Evolutionary conservation across 2,329 filamentous ascomycete species (phyloP).

Genomic region (Diaporthe sp.): DNA sequence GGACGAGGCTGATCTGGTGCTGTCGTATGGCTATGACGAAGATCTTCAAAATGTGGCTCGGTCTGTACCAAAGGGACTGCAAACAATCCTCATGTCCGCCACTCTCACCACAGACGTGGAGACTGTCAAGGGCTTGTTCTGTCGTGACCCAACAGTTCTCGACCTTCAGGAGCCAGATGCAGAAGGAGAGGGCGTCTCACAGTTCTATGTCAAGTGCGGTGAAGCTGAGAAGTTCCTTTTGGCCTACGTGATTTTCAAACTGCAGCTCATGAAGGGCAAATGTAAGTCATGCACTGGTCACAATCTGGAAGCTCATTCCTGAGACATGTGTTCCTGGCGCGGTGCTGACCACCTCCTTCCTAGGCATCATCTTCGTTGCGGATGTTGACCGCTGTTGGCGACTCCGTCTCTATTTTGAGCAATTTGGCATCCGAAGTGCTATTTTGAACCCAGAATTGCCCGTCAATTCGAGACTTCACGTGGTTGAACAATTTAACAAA

Average conservation of each 20-base stretch:
- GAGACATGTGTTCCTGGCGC: neutral
- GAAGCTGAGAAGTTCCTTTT: slow-evolving; percentile 98
- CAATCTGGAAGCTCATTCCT: slow-evolving; percentile 74
- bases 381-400: slow-evolving; percentile 92
- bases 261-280: slow-evolving; percentile 94
- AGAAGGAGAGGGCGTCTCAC: slow-evolving; percentile 80
- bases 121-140: slow-evolving; percentile 85
- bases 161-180: slow-evolving; percentile 86
- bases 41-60: slow-evolving; percentile 85
- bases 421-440: slow-evolving; percentile 94
- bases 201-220: slow-evolving; percentile 91
- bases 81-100: slow-evolving; percentile 93
- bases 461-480: slow-evolving; percentile 91
- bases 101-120: slow-evolving; percentile 91
- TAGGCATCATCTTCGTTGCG: slow-evolving; percentile 70
- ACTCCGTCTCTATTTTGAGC: slow-evolving; percentile 93
- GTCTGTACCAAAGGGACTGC: slow-evolving; percentile 83
- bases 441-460: slow-evolving; percentile 95
- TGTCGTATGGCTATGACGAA: slow-evolving; percentile 94
- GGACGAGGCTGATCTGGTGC: slow-evolving; percentile 92
- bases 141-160: slow-evolving; percentile 80
- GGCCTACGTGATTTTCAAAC: slow-evolving; percentile 93
- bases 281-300: slow-evolving; percentile 50
- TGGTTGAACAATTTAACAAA: slow-evolving; percentile 97
- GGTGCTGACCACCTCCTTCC: slow-evolving; percentile 1